A percentile compares a stretch with the other conserved stretches of the same genome.
Evolutionary conservation across 805 yeast genomes (phyloP).

Genomic region (Candida awuae): DNA sequence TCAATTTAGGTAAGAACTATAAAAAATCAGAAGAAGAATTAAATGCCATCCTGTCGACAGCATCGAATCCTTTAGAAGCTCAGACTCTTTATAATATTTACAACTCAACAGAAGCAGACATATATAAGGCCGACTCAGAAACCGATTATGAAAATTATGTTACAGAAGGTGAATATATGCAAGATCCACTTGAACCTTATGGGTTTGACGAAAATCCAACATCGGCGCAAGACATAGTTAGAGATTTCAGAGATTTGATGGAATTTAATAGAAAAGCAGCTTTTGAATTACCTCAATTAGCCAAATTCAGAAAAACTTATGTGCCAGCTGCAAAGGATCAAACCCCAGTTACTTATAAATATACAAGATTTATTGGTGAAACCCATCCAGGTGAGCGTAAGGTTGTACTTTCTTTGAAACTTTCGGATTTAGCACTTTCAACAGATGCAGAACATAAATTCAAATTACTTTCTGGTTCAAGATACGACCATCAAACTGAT

Average conservation of each 20-base stretch:
- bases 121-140: constrained; percentile 32
- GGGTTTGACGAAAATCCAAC: constrained; percentile 61
- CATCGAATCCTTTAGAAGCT: constrained; percentile 22
- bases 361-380: constrained; percentile 69
- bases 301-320: constrained; percentile 67
- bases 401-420: constrained; percentile 52
- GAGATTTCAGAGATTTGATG: constrained; percentile 67
- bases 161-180: constrained; percentile 27
- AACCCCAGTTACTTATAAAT: constrained; percentile 58
- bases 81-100: constrained; percentile 23
- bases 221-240: constrained; percentile 61
- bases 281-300: constrained; percentile 81
- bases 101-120: constrained; percentile 40
- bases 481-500: constrained; percentile 59
- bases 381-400: constrained; percentile 59
- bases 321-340: constrained; percentile 35
- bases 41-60: constrained; percentile 45
- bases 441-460: constrained; percentile 61
- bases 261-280: constrained; percentile 79
- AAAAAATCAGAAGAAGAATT: constrained; percentile 45
- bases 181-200: constrained; percentile 31
- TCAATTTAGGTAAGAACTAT: constrained; percentile 43
- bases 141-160: constrained; percentile 36
- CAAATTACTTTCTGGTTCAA: constrained; percentile 66
- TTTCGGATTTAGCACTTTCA: constrained; percentile 45